Base-by-base conservation (phyloP, 1,284 basidiomycete genomes). In the Pholiota adiposa region DNA sequence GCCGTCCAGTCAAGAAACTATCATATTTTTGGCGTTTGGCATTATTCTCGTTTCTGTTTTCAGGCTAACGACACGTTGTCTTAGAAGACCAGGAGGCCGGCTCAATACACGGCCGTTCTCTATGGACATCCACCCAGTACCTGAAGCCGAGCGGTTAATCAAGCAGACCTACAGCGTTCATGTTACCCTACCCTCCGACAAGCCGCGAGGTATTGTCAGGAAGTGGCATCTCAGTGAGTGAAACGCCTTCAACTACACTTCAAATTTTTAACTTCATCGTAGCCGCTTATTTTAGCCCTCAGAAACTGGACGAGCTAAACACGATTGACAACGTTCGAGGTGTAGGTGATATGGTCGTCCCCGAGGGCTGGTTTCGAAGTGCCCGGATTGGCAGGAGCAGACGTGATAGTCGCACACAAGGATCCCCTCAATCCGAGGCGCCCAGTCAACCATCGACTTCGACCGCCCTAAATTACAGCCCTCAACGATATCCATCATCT, bases 101-200 rank as follows among this genome's bases (percentile, higher is more conserved):
- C 61, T 66, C 23, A 56, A 65, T 53, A 71, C 63, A 52, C 70
- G 70, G 44, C 64, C 72, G 27, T 75, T 71, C 51, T 64, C 73
- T 40, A 62, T 69, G 49, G 76, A 78, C 62, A 66, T 77, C 67
- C 67, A 73, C 63, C 62, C 74, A 62, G 56, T 81, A 59, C 69
- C 73, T 14, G 83, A 86, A 63, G 75, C 82, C 44, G 83, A 87
- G 65, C 79, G 84, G 56, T 77, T 92, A 63, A 88, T 92, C 71
- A 92, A 92, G 74, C 90, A 92, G 72, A 92, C 90, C n/a, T 92
- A 91, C 73, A 90, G 88, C 66, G 90, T 92, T 49, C 83, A 87
- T 66, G 90, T 92, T 60, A 84, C 83, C 43, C 77, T 92, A 55
- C 89, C 88, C 27, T 79, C 82, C 62, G 90, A 91, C 72, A 79